A percentile compares a stretch with the other conserved stretches of the same genome.
Conservation (phyloP, 202 grass and related monocot genomes). For the Saccharum hybrid region DNA sequence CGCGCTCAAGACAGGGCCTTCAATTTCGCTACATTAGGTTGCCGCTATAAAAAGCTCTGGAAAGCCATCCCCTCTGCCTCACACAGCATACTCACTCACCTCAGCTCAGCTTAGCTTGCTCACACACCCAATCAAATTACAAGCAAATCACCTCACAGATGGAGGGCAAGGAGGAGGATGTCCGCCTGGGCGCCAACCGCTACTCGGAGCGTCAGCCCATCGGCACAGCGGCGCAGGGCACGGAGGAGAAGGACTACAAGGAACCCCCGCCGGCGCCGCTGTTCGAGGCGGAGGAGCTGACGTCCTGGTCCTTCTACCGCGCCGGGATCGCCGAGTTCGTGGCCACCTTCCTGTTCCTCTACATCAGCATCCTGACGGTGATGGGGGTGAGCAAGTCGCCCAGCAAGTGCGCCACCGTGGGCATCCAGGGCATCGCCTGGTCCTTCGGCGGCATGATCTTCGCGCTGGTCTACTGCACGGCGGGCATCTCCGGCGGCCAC, state of each 20-base stretch:
- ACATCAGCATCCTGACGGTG: constrained; percentile 77
- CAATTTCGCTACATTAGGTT: too few species aligned
- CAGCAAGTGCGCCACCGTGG: constrained; percentile 68
- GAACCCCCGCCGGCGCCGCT: constrained; percentile 73
- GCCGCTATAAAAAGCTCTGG: constrained; percentile 28
- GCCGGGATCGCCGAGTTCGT: constrained; percentile 93
- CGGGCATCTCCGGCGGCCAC: constrained; percentile 80
- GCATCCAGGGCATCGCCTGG: constrained; percentile 93
- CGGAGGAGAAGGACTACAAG: constrained; percentile 79
- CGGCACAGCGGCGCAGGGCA: constrained; percentile 73
- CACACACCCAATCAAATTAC: neutral
- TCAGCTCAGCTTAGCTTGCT: too few species aligned
- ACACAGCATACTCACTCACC: too few species aligned
- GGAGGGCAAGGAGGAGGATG: constrained; percentile 91
- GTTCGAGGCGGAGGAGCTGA: constrained; percentile 67
- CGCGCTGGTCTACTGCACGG: constrained; percentile 96
- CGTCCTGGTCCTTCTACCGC: constrained; percentile 87
- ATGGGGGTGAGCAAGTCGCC: constrained; percentile 59
- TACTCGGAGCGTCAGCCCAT: constrained; percentile 84
- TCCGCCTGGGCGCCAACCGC: constrained; percentile 71
- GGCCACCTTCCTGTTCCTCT: constrained; percentile 90
- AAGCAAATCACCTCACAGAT: constrained; percentile 22
- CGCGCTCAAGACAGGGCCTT: too few species aligned
- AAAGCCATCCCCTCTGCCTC: neutral
- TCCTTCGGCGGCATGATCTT: constrained; percentile 97